Evolutionary conservation across 805 yeast genomes (phyloP).

Genomic region (Wickerhamiella kurtzmanii): DNA sequence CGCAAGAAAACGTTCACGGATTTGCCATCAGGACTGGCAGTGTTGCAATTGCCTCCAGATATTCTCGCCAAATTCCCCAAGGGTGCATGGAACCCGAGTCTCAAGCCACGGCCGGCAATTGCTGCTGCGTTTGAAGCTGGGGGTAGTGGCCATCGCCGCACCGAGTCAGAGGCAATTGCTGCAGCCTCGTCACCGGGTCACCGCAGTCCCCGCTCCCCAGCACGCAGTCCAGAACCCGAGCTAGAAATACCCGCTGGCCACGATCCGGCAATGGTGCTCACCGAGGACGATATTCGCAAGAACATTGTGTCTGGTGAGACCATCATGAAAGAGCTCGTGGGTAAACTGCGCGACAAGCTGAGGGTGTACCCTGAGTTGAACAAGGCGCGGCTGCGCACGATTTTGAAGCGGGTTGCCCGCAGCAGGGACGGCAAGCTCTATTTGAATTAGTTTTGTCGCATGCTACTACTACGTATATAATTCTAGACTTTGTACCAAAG

Average conservation of each 20-base stretch:
- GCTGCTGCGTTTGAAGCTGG: constrained; percentile 9
- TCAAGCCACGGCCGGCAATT: constrained; percentile 24
- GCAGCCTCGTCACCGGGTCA: constrained; percentile 1
- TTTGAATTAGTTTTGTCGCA: constrained; percentile 4
- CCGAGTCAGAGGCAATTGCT: constrained; percentile 3
- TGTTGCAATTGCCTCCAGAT: constrained; percentile 49
- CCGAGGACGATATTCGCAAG: constrained; percentile 57
- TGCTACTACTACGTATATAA: too few relatives aligned
- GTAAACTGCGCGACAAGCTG: constrained; percentile 47
- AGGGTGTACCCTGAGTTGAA: constrained; percentile 46
- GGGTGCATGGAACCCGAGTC: constrained; percentile 74
- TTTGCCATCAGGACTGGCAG: constrained; percentile 40
- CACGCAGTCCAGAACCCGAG: constrained; percentile 2
- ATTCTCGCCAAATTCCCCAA: constrained; percentile 53
- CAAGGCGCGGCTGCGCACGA: constrained; percentile 42
- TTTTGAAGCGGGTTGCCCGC: constrained; percentile 45
- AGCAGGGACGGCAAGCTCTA: constrained; percentile 34
- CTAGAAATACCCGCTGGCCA: constrained; percentile 26
- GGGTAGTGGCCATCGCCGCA: constrained; percentile 3
- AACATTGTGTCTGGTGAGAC: constrained; percentile 36
- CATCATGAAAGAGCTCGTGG: constrained; percentile 50
- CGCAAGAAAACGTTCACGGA: constrained; percentile 26
- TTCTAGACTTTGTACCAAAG: too few relatives aligned
- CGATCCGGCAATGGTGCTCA: constrained; percentile 33
- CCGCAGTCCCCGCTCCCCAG: background rate